Base-by-base conservation (phyloP, 116 monocot genomes). In the Trichopus zeylanicus region DNA sequence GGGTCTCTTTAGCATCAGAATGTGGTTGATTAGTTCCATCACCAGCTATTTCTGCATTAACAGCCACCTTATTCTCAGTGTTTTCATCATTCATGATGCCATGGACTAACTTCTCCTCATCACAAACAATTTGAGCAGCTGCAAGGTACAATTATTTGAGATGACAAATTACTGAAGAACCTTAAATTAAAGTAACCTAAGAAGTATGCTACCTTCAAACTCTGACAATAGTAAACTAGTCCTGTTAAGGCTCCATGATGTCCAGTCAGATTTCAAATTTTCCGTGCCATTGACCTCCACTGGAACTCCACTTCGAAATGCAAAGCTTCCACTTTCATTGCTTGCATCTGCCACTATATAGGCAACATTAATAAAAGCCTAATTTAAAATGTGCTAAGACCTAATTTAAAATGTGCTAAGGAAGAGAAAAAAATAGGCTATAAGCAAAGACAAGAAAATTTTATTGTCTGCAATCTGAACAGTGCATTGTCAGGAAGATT, bases 91-190 rank as follows among this genome's bases (percentile, higher is more conserved):
- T 35, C 60, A 8, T 21, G 46, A 29, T n/a, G n/a, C n/a, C n/a
- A n/a, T n/a, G n/a, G n/a, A n/a, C n/a, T n/a, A n/a, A n/a, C n/a
- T n/a, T n/a, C n/a, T 53, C 70, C 26, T 68, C 64, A 64, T 59
- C 61, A 24, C 55, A 34, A 65, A 67, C 56, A 55, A 77, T 67
- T 67, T 85, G 73, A 58, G 66, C 74, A 69, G 73, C 85, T 85
- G 77, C 66, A 66, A 6, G 52, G 3, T 29, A 63, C 7, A 60
- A 55, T 21, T 46, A 38, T 26, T 4, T 67, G 26, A 20, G 33
- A 29, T 25, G 22, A 46, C 18, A 6, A 46, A 70, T 15, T 22
- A 30, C 16, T 35, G 38, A 53, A 20, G 35, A 66, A 24, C 39
- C 12, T 18, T 59, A 30, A 69, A 48, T 0, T 52, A 15, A 55